Conservation (phyloP, 805 yeast species). For the Lachancea thermotolerans region DNA sequence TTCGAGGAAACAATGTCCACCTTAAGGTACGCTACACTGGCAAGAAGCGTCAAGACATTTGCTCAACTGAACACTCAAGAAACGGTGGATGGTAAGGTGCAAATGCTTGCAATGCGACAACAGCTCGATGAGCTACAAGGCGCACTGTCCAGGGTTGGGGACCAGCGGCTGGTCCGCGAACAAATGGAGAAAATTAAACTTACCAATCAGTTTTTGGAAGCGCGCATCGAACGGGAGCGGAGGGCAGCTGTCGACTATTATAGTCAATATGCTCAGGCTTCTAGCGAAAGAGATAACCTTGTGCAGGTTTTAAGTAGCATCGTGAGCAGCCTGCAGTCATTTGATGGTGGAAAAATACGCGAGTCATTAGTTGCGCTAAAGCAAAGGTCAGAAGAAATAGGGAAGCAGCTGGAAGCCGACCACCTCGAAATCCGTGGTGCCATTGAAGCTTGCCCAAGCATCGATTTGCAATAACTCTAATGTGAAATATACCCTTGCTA, state of each 20-base stretch:
- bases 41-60: conserved; percentile 56
- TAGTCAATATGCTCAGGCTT: not conserved
- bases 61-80: conserved; percentile 34
- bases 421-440: not conserved
- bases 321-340: conserved; percentile 2
- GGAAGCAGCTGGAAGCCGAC: not conserved
- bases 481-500: not conserved
- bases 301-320: conserved; percentile 2
- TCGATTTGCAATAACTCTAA: not conserved
- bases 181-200: conserved; percentile 23
- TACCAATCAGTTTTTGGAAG: conserved; percentile 11
- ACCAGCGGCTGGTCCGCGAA: conserved; percentile 14
- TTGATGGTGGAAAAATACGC: not conserved
- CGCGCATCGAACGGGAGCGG: conserved; percentile 15
- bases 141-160: conserved; percentile 22
- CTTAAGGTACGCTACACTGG: conserved; percentile 69
- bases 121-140: conserved; percentile 35
- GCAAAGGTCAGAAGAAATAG: not conserved
- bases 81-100: conserved; percentile 18
- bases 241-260: conserved; percentile 3
- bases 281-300: conserved; percentile 2
- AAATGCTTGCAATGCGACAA: conserved; percentile 33
- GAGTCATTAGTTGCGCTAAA: not conserved
- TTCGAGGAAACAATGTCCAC: conserved; percentile 75
- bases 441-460: not conserved